Evolutionary conservation across 352 stramenopile genomes (phyloP).

Genomic region (Phytophthora citricola): DNA sequence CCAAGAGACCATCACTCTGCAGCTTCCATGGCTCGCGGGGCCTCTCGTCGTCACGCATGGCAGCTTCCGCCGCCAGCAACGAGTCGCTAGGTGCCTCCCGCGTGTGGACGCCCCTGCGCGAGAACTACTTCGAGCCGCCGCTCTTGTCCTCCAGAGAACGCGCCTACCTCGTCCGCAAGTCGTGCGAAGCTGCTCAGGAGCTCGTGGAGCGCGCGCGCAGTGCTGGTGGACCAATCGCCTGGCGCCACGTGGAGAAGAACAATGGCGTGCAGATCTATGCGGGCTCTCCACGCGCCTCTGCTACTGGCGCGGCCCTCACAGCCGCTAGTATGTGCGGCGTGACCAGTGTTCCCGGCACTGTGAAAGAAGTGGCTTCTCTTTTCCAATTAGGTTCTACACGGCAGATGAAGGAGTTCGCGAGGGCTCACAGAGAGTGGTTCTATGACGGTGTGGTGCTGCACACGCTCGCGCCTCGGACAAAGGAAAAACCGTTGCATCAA

Average conservation of each 20-base stretch:
- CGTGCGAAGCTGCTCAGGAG: slow-evolving; percentile 79
- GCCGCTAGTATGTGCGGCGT: slow-evolving; percentile 79
- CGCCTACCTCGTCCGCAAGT: slow-evolving; percentile 81
- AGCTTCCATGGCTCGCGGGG: slow-evolving; percentile 19
- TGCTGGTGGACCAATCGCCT: slow-evolving; percentile 67
- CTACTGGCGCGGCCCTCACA: slow-evolving; percentile 27
- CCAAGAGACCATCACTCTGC: slow-evolving; percentile 19
- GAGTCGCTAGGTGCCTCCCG: slow-evolving; percentile 12
- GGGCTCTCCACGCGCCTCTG: slow-evolving; percentile 48
- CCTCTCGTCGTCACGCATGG: slow-evolving; percentile 32
- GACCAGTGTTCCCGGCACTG: slow-evolving; percentile 69
- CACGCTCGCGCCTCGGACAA: slow-evolving; percentile 65
- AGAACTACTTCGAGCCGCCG: slow-evolving; percentile 80
- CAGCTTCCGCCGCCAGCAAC: slow-evolving; percentile 9
- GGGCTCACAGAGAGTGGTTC: slow-evolving; percentile 64
- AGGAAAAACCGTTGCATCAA: slow-evolving; percentile 82
- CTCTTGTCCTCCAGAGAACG: slow-evolving; percentile 72
- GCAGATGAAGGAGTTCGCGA: slow-evolving; percentile 76
- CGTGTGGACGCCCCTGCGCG: slow-evolving; percentile 74
- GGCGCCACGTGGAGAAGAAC: slow-evolving; percentile 80
- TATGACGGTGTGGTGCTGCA: slow-evolving; percentile 80
- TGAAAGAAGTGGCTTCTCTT: slow-evolving; percentile 77
- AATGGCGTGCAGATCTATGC: slow-evolving; percentile 82
- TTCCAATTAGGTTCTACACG: slow-evolving; percentile 72
- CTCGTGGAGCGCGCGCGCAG: slow-evolving; percentile 78